A percentile compares a stretch with the other conserved stretches of the same genome.
Evolutionary conservation across 1,139 yeast species (phyloP).

Genomic region (Ogataea hybrid): DNA sequence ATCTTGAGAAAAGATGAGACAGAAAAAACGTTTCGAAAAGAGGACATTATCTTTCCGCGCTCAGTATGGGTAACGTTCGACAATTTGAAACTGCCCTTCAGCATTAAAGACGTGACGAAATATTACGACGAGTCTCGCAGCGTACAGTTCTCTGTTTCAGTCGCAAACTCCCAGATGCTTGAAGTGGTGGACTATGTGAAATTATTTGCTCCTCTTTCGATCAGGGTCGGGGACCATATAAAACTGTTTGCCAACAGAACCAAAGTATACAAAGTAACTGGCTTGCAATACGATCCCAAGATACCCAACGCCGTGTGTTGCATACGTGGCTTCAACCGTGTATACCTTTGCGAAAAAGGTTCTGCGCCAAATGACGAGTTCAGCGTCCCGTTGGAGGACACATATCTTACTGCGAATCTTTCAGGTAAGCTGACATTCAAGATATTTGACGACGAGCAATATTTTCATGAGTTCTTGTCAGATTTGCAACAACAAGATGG

Average conservation of each 20-base stretch:
- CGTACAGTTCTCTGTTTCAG: conserved; percentile 5
- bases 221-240: conserved; percentile 40
- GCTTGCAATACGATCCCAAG: conserved; percentile 35
- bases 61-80: conserved; percentile 16
- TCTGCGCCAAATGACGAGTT: conserved; percentile 8
- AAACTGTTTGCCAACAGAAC: conserved; percentile 25
- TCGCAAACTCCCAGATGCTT: conserved; percentile 6
- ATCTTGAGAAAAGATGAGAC: conserved; percentile 10
- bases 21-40: not conserved
- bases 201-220: conserved; percentile 33
- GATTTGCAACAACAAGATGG: conserved; percentile 4
- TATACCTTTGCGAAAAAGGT: conserved; percentile 35
- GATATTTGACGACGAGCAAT: conserved; percentile 22
- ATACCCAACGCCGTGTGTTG: conserved; percentile 39
- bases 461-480: conserved; percentile 18
- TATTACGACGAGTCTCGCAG: not conserved
- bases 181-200: conserved; percentile 14
- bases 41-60: conserved; percentile 9
- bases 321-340: conserved; percentile 57
- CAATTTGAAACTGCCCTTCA: conserved; percentile 12
- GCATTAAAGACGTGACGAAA: conserved; percentile 8
- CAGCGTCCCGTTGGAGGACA: conserved; percentile 11
- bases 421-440: conserved; percentile 17
- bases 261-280: conserved; percentile 42
- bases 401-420: conserved; percentile 12